phyloP scores from a whole-genome alignment of 768 basidiomycete species.

The Jaapia argillacea region DNA sequence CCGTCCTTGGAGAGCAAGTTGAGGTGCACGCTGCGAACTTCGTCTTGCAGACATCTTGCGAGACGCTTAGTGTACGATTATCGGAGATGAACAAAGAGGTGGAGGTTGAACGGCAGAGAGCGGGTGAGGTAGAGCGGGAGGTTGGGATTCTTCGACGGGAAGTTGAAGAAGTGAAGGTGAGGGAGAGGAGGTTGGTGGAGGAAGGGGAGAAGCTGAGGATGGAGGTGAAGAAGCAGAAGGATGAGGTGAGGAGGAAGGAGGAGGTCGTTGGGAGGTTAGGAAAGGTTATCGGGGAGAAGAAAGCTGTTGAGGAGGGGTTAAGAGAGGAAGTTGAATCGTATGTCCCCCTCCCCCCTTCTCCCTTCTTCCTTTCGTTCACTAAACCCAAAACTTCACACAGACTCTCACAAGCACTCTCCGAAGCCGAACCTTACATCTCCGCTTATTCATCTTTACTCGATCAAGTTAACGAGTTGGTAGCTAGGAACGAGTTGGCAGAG shows the following conservation, averaged over 20 bases:
- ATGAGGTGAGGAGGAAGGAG: too few relatives aligned
- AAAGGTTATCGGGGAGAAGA: too few relatives aligned
- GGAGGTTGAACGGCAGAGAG: not conserved
- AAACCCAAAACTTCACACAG: conserved; percentile 14
- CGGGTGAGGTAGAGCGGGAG: not conserved
- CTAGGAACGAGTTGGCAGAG: conserved; percentile 69
- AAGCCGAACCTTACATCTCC: conserved; percentile 56
- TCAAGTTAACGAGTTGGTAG: conserved; percentile 53
- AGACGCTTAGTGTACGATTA: not conserved
- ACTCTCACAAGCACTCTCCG: conserved; percentile 39
- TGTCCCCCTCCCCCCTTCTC: conserved; percentile 17
- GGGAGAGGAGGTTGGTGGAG: not conserved
- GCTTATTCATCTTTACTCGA: conserved; percentile 59
- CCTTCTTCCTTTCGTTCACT: not conserved
- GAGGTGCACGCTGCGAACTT: not conserved
- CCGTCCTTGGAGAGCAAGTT: too few relatives aligned
- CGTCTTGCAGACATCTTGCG: not conserved
- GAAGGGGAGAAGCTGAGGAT: too few relatives aligned
- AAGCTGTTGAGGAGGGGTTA: conserved; percentile 65
- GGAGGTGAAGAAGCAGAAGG: too few relatives aligned
- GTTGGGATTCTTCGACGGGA: not conserved
- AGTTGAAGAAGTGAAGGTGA: not conserved
- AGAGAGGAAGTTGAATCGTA: conserved; percentile 62
- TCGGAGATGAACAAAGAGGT: not conserved
- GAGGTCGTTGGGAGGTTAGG: too few relatives aligned